Conservation (phyloP, 768 basidiomycete species). For the Dacryopinax primogenitus region DNA sequence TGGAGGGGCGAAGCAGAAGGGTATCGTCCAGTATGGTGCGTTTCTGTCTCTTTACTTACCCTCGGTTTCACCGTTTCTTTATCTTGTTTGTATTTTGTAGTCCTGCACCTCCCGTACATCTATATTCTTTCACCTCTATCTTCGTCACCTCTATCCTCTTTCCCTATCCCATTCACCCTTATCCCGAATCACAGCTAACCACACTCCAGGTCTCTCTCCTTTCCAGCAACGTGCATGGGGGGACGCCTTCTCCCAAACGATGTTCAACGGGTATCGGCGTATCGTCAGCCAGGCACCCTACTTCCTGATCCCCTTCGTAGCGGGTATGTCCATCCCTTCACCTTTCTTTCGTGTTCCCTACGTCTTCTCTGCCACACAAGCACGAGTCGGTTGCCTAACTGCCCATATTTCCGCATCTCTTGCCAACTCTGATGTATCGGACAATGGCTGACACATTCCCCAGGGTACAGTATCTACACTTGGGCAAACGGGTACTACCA, state of each 20-base stretch:
- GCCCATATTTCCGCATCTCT: too few relatives aligned
- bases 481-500: conserved; percentile 62
- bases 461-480: conserved; percentile 65
- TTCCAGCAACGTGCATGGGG: conserved; percentile 63
- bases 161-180: not conserved
- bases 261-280: conserved; percentile 79
- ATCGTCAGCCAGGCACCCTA: conserved; percentile 61
- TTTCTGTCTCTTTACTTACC: conserved; percentile 17
- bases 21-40: conserved; percentile 71
- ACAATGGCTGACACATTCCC: not conserved
- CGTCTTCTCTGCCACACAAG: not conserved
- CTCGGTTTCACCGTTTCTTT: not conserved
- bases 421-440: too few relatives aligned
- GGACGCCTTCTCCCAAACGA: conserved; percentile 54
- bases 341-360: not conserved
- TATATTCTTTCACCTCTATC: too few relatives aligned
- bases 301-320: conserved; percentile 60
- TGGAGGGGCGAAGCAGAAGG: conserved; percentile 55
- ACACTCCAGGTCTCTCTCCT: conserved; percentile 58
- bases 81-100: not conserved
- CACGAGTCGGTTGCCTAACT: not conserved
- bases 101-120: too few relatives aligned
- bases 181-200: conserved; percentile 9
- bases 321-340: conserved; percentile 42
- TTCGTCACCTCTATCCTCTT: too few relatives aligned